phyloP scores from a whole-genome alignment of 306 rosid species.

The Medicago lupulina region DNA sequence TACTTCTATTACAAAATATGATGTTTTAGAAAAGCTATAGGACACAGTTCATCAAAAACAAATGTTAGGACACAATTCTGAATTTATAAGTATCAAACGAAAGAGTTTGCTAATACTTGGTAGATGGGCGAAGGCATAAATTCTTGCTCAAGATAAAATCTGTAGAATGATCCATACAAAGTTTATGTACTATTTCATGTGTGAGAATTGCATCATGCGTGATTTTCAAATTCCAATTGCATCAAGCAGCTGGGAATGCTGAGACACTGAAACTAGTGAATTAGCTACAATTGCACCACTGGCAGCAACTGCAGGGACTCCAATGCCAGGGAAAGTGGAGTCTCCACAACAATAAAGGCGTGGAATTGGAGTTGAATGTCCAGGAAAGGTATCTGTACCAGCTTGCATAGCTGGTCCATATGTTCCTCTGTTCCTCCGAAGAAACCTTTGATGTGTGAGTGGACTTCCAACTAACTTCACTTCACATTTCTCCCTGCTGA shows the following conservation, averaged over 20 bases:
- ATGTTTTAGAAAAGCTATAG: background rate
- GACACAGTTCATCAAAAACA: background rate
- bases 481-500: slow-evolving; percentile 82
- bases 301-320: slow-evolving; percentile 98
- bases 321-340: slow-evolving; percentile 96
- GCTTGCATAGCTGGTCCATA: slow-evolving; percentile 87
- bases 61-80: background rate
- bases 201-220: background rate
- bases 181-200: background rate
- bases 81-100: no score
- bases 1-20: no score
- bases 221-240: slow-evolving; percentile 79
- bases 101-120: background rate
- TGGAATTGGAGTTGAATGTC: slow-evolving; percentile 77
- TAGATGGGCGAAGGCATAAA: background rate
- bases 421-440: slow-evolving; percentile 68
- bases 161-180: background rate
- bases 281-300: slow-evolving; percentile 97
- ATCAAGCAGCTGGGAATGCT: slow-evolving; percentile 84
- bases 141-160: background rate
- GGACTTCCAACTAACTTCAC: slow-evolving; percentile 88
- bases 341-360: slow-evolving; percentile 90
- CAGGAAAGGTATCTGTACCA: slow-evolving; percentile 69
- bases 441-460: slow-evolving; percentile 83
- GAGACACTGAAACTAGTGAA: slow-evolving; percentile 79